Evolutionary conservation across 305 asterid species (phyloP), one percentile per base, ranked within the genome.

Genomic region (Plantago coronopus): DNA sequence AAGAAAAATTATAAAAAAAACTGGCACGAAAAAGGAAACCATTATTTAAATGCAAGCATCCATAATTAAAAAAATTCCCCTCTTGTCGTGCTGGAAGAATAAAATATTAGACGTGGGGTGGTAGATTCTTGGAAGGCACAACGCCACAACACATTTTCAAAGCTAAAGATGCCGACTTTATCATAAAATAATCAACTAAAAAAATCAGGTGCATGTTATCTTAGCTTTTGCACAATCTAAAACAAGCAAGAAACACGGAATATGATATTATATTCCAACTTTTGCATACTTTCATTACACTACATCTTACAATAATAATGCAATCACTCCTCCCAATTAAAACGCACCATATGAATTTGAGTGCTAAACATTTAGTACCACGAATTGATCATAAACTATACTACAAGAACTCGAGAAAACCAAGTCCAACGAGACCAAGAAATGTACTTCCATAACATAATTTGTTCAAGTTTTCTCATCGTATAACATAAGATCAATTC

Each of bases 91-190:
- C 74, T 58, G 51, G 69, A 63, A 42, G 19, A 62, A 55, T 76
- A 65, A 51, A 77, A 29, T 61, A 64, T 56, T 47, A 70, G 60
- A 64, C 69, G 46, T 54, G 68, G 64, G 70, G 58, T 68, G 75
- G 78, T 43, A 81, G 64, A 75, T 77, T 61, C 77, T 81, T 71
- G 81, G 76, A 71, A 64, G 67, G 51, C 68, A 74, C 79, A 74
- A 69, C 68, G 70, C 53, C 68, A 74, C 79, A 55, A 50, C 48
- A 31, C 55, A 66, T 48, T 46, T 56, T 48, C 48, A 45, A 62
- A 69, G 40, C 19, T 20, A 34, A 34, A 25, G 58, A 53, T 53
- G 40, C 58, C 19, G 58, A 53, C 58, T 25, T 42, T 70, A 49
- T 61, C 51, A 55, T 57, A 56, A 54, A 67, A 17, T 54, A 46